These are phyloP conservation scores for Coemansia asiatica DNA, from an alignment of 192 early-diverging fungal genomes.

Conservation along the genomic window DNA sequence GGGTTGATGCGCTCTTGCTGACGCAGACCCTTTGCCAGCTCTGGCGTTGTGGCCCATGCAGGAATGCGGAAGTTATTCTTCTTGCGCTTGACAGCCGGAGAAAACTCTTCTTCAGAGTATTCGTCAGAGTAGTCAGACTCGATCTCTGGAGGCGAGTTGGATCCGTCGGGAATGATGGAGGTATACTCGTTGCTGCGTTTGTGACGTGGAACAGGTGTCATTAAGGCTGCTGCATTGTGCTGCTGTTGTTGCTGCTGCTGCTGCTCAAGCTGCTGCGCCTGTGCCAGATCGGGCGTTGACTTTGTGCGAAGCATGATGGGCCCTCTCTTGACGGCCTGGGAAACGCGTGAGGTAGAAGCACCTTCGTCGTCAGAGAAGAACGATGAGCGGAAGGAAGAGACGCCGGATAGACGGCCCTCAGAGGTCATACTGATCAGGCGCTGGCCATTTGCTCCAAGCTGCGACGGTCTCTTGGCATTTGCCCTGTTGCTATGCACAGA, in stretches of 20 bases:
- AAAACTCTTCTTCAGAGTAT: slow-evolving; percentile 54
- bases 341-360: slow-evolving; percentile 8
- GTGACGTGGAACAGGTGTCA: slow-evolving; percentile 9
- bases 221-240: slow-evolving; percentile 5
- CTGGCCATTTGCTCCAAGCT: slow-evolving; percentile 10
- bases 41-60: slow-evolving; percentile 53
- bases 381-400: slow-evolving; percentile 47
- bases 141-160: slow-evolving; percentile 46
- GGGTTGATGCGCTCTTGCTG: slow-evolving; percentile 49
- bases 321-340: slow-evolving; percentile 1
- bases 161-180: slow-evolving; percentile 39
- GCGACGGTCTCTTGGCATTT: slow-evolving; percentile 5
- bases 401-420: slow-evolving; percentile 28
- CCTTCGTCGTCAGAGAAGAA: slow-evolving; percentile 48
- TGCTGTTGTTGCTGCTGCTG: neutral
- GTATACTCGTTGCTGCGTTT: slow-evolving; percentile 35
- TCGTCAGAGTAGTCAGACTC: slow-evolving; percentile 54
- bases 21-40: slow-evolving; percentile 40
- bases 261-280: slow-evolving; percentile 4
- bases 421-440: slow-evolving; percentile 11
- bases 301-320: slow-evolving; percentile 24
- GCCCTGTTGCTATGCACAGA: slow-evolving; percentile 8
- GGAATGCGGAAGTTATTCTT: slow-evolving; percentile 51
- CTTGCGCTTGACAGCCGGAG: slow-evolving; percentile 42
- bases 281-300: slow-evolving; percentile 31